Base-by-base conservation (phyloP, 257 asterid genomes). In the Ligustrum vulgare region DNA sequence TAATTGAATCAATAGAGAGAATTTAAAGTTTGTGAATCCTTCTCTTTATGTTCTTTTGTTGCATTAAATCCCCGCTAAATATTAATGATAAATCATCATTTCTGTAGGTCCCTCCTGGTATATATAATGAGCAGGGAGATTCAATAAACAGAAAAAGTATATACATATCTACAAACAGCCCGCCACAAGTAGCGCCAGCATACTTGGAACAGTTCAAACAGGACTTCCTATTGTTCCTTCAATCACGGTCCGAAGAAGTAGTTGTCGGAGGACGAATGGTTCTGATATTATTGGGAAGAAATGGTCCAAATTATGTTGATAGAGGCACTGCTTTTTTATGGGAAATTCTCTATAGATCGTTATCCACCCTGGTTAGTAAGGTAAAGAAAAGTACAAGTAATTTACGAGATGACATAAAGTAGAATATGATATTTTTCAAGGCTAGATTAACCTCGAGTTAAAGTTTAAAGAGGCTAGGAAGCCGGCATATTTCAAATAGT, bases 251-350 rank as follows among this genome's bases (percentile, higher is more conserved):
- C 0, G 69, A 74, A 68, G 98, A 95, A 81, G 74, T 93, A 5
- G 70, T 91, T 8, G 22, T 45, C 6, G 93, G 97, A 35, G 99
- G 99, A n/a, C 72, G 82, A 72, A 95, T 95, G 99, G 91, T 89
- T 73, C 77, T 95, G 10, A 84, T 90, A 23, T 54, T 91, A 70
- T 60, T 91, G 80, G 99, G 93, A 64, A 87, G 99, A 58, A 43
- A 58, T n/a, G 86, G 89, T 0, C 72, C 82, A 1, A 11, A 58
- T 45, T 97, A 88, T 73, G 84, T 76, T 8, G 96, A 88, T 49
- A 77, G 94, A 73, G 94, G 93, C 37, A 88, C 82, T 81, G 82
- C 96, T 3, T 71, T 91, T 77, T 85, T 88, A 15, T 95, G 97
- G 97, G 90, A 91, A 73, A 74, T 93, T 51, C 89, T 93, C 35